Evolutionary conservation across 2,329 filamentous ascomycete genomes (phyloP), one percentile per base, ranked within the genome.

Genomic region (Nothophoma quercina): DNA sequence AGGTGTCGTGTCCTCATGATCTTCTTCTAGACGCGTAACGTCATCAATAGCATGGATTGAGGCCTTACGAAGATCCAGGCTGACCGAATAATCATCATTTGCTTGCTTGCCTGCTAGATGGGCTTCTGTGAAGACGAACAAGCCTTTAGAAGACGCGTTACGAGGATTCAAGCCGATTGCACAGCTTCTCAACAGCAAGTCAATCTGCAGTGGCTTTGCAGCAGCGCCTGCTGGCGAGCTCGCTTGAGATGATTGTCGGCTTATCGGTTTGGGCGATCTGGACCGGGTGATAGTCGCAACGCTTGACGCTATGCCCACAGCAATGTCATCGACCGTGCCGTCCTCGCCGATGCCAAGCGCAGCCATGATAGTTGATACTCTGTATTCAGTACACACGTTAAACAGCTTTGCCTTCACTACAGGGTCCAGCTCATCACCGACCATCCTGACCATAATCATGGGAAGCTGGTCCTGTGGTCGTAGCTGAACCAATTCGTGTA

Each of bases 371-470:
- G 90, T 91, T 0, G 90, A 84, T 4, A 98, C 89, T 13, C 88
- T 88, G 71, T 99, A 99, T 70, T 99, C 96, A n/a, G 91, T 74
- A 53, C 86, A 88, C 4, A 96, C 63, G 56, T 96, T 92, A 73
- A 89, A 90, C 33, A 98, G 77, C 70, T 96, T 96, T 51, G 97
- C 73, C 71, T 96, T 96, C 60, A 97, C 80, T 6, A 91, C 87
- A 0, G 96, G 93, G 59, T 98, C 93, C 76, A 96, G 90, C 70
- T 98, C 93, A 69, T 98, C 93, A 0, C 91, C 91, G 60, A 99
- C 90, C 77, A 96, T 89, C 41, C 95, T 85, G 53, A 90, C 85
- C 87, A 96, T 96, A 45, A 98, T 72, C 59, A 93, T 90, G 0
- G 88, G 86, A 1, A 84, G 76, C 21, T 71, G 70, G 18, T 79